Conservation (phyloP, 257 asterid genomes). For the Rhazya stricta region DNA sequence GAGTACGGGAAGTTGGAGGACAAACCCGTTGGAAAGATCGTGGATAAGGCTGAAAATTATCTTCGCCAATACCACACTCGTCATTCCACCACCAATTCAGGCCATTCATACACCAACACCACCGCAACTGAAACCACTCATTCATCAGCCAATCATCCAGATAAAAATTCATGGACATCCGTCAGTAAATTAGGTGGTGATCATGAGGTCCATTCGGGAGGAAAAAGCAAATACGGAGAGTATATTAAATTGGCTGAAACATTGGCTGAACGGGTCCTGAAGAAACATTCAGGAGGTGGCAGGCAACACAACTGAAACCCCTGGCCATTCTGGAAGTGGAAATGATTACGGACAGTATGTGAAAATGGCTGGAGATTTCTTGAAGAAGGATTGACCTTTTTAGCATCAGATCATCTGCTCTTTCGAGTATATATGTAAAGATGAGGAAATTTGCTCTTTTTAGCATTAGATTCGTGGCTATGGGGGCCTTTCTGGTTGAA, state of each 20-base stretch:
- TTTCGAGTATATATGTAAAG: no score
- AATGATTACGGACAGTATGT: conserved; percentile 27
- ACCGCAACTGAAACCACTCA: conserved; percentile 8
- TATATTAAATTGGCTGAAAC: conserved; percentile 19
- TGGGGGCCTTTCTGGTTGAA: no score
- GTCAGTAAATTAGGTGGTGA: background rate
- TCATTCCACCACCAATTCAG: background rate
- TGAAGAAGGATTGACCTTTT: conserved; percentile 29
- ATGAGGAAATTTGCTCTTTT: no score
- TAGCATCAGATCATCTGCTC: background rate
- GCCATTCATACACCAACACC: conserved; percentile 9
- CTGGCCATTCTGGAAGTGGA: conserved; percentile 33
- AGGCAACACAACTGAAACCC: no score
- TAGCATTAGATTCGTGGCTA: no score
- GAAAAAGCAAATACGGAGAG: conserved; percentile 8
- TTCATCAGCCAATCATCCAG: no score
- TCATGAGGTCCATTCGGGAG: conserved; percentile 4
- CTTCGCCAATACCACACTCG: conserved; percentile 24
- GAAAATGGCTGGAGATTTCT: conserved; percentile 48
- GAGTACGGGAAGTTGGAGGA: conserved; percentile 35
- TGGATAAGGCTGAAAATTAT: conserved; percentile 33
- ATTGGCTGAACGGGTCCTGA: conserved; percentile 17
- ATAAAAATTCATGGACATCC: no score
- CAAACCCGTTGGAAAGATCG: conserved; percentile 15
- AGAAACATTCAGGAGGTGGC: no score